A percentile compares a stretch with the other conserved stretches of the same genome.
These are phyloP conservation scores for Echium plantagineum DNA, from an alignment of 257 asterid genomes.

Conservation along the genomic window DNA sequence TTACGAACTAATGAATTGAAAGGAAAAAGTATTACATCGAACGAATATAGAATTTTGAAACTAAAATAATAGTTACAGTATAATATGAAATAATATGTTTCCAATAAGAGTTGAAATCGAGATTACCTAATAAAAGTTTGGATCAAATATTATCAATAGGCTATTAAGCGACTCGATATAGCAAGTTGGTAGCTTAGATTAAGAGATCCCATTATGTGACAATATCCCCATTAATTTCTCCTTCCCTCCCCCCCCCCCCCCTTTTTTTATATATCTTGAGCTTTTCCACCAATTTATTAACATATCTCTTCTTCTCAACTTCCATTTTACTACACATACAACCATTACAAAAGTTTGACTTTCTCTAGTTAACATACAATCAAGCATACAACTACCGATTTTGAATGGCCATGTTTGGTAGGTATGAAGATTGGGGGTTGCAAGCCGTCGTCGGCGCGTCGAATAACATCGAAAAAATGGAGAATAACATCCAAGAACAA, in stretches of 20 bases:
- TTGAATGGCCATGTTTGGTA: constrained; percentile 17
- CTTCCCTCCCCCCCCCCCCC: too few species aligned
- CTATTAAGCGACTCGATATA: too few species aligned
- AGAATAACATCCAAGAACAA: not conserved
- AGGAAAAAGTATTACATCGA: too few species aligned
- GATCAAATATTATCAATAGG: too few species aligned
- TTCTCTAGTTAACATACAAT: not conserved
- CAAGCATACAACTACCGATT: not conserved
- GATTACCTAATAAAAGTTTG: too few species aligned
- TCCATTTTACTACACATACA: not conserved
- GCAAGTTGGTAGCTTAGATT: not conserved
- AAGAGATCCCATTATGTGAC: not conserved
- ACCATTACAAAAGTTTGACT: too few species aligned
- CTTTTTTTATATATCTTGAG: not conserved
- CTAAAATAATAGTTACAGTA: too few species aligned
- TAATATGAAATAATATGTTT: too few species aligned
- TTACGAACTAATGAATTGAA: too few species aligned
- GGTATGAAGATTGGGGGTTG: constrained; percentile 22
- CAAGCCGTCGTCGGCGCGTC: constrained; percentile 19
- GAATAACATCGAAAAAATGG: not conserved
- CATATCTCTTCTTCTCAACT: not conserved
- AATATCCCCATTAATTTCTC: not conserved
- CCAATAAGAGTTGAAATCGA: too few species aligned
- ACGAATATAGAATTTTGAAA: too few species aligned
- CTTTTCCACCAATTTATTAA: not conserved